Conservation (phyloP, 2,329 filamentous ascomycete genomes). For the Colletotrichum lupini region DNA sequence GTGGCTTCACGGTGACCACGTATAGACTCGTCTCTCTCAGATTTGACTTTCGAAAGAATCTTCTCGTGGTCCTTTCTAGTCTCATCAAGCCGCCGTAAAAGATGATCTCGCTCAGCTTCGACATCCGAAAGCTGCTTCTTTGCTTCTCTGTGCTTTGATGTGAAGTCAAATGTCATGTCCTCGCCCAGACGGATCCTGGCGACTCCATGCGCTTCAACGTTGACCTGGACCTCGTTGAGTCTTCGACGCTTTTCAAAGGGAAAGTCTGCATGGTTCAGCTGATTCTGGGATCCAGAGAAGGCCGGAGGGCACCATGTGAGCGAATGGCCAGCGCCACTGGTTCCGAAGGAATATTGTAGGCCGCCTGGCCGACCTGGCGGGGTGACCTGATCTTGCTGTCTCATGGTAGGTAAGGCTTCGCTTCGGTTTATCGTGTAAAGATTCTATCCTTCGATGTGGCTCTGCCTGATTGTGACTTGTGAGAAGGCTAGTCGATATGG, state of each 20-base stretch:
- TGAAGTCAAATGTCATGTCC: constrained; percentile 13
- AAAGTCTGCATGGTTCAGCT: neutral
- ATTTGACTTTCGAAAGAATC: neutral
- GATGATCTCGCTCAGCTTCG: neutral
- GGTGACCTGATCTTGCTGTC: neutral
- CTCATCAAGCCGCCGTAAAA: neutral
- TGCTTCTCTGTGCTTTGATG: neutral
- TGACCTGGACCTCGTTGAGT: constrained; percentile 15
- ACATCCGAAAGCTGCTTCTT: constrained; percentile 2
- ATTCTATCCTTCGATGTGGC: neutral
- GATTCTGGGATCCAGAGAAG: neutral
- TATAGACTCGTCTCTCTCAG: neutral
- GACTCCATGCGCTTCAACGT: constrained; percentile 10
- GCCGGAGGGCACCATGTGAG: neutral
- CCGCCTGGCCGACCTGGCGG: neutral
- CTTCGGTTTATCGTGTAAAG: too few relatives aligned
- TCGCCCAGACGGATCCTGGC: neutral
- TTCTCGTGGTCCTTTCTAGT: neutral
- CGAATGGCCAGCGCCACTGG: neutral
- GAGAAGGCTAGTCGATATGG: neutral
- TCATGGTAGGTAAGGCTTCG: neutral
- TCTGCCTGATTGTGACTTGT: neutral
- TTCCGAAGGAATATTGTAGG: neutral
- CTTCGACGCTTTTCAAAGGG: neutral
- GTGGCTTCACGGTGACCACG: neutral